Percentiles rank a stretch among this genome's conserved stretches.
Evolutionary conservation across 2,329 filamentous ascomycete genomes (phyloP).

Genomic region (Penicillium crustosum): DNA sequence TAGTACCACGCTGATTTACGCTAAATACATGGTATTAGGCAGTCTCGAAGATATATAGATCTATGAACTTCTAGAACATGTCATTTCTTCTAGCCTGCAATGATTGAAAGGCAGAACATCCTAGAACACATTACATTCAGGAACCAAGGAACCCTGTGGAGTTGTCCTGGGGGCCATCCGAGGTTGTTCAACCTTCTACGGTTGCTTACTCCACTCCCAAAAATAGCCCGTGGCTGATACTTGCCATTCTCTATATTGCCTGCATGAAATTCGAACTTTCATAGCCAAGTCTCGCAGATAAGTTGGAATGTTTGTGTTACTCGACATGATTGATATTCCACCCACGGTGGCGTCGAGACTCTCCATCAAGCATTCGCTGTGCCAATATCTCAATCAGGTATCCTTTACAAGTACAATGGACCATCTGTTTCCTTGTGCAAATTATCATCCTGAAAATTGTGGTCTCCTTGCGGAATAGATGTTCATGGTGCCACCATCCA

Average conservation of each 20-base stretch:
- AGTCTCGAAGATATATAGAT: not conserved
- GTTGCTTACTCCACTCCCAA: slow-evolving; percentile 5
- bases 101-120: not conserved
- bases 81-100: not conserved
- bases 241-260: not conserved
- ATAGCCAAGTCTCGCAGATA: not conserved
- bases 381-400: not conserved
- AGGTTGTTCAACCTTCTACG: not conserved
- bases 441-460: not conserved
- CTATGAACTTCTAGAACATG: not conserved
- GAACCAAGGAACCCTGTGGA: not conserved
- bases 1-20: not conserved
- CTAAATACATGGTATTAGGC: not conserved
- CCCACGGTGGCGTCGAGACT: not conserved
- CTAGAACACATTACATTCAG: not conserved
- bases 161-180: not conserved
- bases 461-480: not conserved
- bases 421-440: not conserved
- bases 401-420: not conserved
- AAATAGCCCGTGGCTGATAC: slow-evolving; percentile 8
- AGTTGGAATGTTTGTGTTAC: not conserved
- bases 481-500: not conserved
- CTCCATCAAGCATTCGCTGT: not conserved
- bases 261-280: not conserved
- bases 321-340: not conserved